A percentile compares a stretch with the other conserved stretches of the same genome.
Conservation (phyloP, 2,329 filamentous ascomycete genomes). For the Phaeosphaeriaceae sp. region DNA sequence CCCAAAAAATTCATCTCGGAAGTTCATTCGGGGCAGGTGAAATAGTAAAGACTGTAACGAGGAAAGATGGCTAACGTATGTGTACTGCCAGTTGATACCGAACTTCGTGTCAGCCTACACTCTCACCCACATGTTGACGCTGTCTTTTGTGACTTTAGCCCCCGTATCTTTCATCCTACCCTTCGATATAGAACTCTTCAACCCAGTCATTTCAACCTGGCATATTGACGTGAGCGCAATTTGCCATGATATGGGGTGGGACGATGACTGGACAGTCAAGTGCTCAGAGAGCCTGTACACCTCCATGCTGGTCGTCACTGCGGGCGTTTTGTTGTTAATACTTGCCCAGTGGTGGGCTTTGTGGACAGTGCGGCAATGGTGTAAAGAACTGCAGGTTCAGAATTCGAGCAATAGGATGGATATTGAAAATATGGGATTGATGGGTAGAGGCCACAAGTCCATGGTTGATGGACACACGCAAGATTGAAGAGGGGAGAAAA, state of each 20-base stretch:
- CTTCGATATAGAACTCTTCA: constrained; percentile 19
- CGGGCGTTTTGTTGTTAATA: constrained; percentile 32
- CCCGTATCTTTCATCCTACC: constrained; percentile 34
- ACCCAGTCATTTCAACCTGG: constrained; percentile 30
- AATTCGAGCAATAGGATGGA: constrained; percentile 7
- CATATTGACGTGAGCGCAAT: constrained; percentile 28
- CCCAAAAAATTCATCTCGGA: neutral
- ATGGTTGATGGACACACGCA: constrained; percentile 11
- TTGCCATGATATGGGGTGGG: constrained; percentile 38
- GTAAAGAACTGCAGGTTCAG: constrained; percentile 15
- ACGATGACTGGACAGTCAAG: constrained; percentile 35
- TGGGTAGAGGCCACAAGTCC: constrained; percentile 1
- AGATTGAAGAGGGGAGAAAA: constrained; percentile 9
- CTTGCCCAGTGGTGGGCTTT: constrained; percentile 46
- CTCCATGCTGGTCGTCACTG: constrained; percentile 29
- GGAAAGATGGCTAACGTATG: constrained; percentile 26
- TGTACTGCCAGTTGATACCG: constrained; percentile 23
- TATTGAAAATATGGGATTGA: constrained; percentile 21
- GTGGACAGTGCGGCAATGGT: constrained; percentile 36
- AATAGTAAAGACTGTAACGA: too few species aligned
- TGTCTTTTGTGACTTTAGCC: constrained; percentile 35
- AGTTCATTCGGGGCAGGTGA: too few species aligned
- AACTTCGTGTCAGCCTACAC: constrained; percentile 36
- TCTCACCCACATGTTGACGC: constrained; percentile 30
- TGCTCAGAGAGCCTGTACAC: constrained; percentile 35